Conservation (phyloP, 1,139 yeast genomes). For the Wickerhamomyces sp. region DNA sequence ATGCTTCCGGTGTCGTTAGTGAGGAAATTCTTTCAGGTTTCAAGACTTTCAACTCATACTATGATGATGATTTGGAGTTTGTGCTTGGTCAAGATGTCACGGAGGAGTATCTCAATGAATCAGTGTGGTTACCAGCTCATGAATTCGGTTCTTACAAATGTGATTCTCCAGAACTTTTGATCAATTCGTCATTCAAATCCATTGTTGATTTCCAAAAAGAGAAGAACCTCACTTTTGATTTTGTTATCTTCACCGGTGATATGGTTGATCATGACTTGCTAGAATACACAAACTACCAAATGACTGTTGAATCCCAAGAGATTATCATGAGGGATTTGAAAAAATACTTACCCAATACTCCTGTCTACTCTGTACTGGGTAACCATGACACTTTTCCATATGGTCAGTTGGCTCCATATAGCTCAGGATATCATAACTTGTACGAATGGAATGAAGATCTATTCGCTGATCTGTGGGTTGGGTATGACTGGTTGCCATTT, state of each 20-base stretch:
- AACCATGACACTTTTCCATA: constrained; percentile 74
- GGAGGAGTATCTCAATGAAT: constrained; percentile 28
- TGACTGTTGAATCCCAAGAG: constrained; percentile 50
- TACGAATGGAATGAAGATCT: constrained; percentile 58
- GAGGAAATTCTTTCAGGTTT: constrained; percentile 29
- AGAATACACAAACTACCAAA: constrained; percentile 39
- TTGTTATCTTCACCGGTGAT: constrained; percentile 67
- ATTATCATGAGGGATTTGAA: constrained; percentile 49
- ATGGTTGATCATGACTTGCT: constrained; percentile 56
- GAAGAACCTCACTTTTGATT: constrained; percentile 40
- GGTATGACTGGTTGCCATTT: constrained; percentile 35
- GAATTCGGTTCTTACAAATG: constrained; percentile 57
- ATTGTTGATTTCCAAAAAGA: constrained; percentile 33
- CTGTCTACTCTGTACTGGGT: constrained; percentile 63
- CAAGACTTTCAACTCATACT: constrained; percentile 32
- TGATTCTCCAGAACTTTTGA: constrained; percentile 57
- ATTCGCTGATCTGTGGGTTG: constrained; percentile 54
- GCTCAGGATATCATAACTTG: constrained; percentile 40
- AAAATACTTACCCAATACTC: constrained; percentile 44
- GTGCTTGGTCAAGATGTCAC: constrained; percentile 32
- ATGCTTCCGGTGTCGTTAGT: constrained; percentile 11
- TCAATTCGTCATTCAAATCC: constrained; percentile 49
- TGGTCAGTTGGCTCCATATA: constrained; percentile 58
- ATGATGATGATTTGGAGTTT: constrained; percentile 33
- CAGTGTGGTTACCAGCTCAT: constrained; percentile 48